phyloP scores from a whole-genome alignment of 345 rosid genomes.

The Salix udensis region DNA sequence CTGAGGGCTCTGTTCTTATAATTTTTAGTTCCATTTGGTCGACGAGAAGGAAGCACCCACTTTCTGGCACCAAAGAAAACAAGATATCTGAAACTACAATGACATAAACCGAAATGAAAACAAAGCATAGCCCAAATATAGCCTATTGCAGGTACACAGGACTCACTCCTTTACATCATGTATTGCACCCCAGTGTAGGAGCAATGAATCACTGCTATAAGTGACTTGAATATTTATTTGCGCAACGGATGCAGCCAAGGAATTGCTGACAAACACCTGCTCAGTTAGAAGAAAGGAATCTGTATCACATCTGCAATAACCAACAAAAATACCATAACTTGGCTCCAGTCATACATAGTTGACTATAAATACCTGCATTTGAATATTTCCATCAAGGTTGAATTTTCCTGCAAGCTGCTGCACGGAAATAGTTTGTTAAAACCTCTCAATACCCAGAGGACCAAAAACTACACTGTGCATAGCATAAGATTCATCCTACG shows the following conservation, averaged over 20 bases:
- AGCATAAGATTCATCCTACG: no score
- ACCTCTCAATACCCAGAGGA: slow-evolving; percentile 6
- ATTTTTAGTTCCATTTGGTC: slow-evolving; percentile 72
- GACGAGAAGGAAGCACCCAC: slow-evolving; percentile 81
- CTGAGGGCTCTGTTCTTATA: slow-evolving; percentile 91
- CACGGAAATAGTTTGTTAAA: slow-evolving; percentile 32
- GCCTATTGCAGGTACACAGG: slow-evolving; percentile 9
- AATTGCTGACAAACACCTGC: slow-evolving; percentile 63
- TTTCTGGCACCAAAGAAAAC: slow-evolving; percentile 43
- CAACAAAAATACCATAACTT: slow-evolving; percentile 1
- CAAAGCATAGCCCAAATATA: slow-evolving; percentile 1
- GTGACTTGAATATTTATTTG: slow-evolving; percentile 57
- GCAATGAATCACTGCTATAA: slow-evolving; percentile 56
- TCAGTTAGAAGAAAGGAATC: slow-evolving; percentile 16
- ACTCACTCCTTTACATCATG: slow-evolving; percentile 67
- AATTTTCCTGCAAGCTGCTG: slow-evolving; percentile 64
- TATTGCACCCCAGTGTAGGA: slow-evolving; percentile 91
- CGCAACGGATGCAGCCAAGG: slow-evolving; percentile 35
- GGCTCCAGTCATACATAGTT: not conserved
- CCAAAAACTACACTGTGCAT: not conserved
- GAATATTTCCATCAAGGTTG: slow-evolving; percentile 69
- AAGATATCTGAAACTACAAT: not conserved
- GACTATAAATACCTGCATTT: slow-evolving; percentile 60
- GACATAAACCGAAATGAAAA: not conserved
- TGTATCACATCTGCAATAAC: slow-evolving; percentile 1